Percentiles rank a stretch among this genome's conserved stretches.
Conservation (phyloP, 495 filamentous ascomycete species). For the Melanomma pulvis-pyrius region DNA sequence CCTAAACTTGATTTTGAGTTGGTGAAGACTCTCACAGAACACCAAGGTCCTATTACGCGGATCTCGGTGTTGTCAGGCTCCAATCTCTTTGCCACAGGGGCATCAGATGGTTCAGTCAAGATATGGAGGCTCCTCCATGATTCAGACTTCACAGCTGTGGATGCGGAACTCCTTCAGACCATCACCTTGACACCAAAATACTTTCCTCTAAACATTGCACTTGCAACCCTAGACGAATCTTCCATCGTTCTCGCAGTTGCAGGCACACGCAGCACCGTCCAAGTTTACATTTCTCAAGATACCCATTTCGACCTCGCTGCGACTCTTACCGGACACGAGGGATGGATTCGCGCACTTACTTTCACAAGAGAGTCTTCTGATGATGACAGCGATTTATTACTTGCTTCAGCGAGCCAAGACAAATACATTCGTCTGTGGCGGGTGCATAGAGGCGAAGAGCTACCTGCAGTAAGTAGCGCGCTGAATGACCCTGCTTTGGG, state of each 20-base stretch:
- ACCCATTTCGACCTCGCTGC: slow-evolving; percentile 71
- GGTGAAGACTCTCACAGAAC: slow-evolving; percentile 60
- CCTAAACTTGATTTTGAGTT: slow-evolving; percentile 43
- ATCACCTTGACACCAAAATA: slow-evolving; percentile 74
- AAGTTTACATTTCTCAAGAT: slow-evolving; percentile 67
- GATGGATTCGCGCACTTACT: slow-evolving; percentile 85
- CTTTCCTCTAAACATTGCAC: slow-evolving; percentile 75
- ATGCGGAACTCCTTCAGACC: slow-evolving; percentile 63
- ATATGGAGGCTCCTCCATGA: slow-evolving; percentile 64
- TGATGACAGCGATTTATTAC: slow-evolving; percentile 66
- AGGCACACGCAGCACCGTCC: slow-evolving; percentile 76
- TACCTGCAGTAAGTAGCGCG: slow-evolving; percentile 51
- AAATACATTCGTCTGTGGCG: slow-evolving; percentile 97
- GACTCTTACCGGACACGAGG: slow-evolving; percentile 86
- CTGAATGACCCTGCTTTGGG: slow-evolving; percentile 59
- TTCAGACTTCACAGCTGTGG: slow-evolving; percentile 45
- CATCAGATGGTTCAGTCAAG: slow-evolving; percentile 80
- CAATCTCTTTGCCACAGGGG: slow-evolving; percentile 69
- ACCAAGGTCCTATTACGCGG: slow-evolving; percentile 77
- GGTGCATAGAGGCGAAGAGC: slow-evolving; percentile 66
- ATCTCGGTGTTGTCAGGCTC: slow-evolving; percentile 61
- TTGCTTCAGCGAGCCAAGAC: slow-evolving; percentile 95
- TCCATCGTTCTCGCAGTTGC: slow-evolving; percentile 73
- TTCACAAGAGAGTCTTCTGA: slow-evolving; percentile 68
- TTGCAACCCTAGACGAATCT: slow-evolving; percentile 60